Conservation (phyloP, 2,329 filamentous ascomycete species). For the Cercospora beticola region DNA sequence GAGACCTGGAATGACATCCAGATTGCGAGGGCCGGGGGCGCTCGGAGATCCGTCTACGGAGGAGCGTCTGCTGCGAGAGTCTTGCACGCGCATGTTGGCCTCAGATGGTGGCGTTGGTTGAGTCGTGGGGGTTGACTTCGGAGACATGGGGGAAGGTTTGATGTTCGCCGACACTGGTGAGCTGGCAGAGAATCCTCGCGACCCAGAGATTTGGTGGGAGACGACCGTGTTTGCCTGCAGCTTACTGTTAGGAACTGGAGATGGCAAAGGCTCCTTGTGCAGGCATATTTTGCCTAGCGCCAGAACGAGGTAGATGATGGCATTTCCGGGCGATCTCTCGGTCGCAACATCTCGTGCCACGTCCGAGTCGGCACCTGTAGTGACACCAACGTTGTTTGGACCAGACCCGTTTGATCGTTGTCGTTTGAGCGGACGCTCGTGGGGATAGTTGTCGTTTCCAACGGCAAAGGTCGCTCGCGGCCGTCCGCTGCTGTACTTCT, state of each 20-base stretch:
- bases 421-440: conserved; percentile 33
- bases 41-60: conserved; percentile 34
- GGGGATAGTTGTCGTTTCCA: conserved; percentile 26
- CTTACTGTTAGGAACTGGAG: conserved; percentile 55
- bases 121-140: conserved; percentile 38
- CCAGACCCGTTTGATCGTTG: conserved; percentile 36
- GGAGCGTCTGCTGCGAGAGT: conserved; percentile 34
- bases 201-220: conserved; percentile 33
- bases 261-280: conserved; percentile 52
- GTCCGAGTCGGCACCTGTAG: conserved; percentile 13
- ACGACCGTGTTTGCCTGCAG: conserved; percentile 40
- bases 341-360: conserved; percentile 33
- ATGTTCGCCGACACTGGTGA: conserved; percentile 36
- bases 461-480: conserved; percentile 33
- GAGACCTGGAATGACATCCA: conserved; percentile 83
- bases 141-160: conserved; percentile 42
- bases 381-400: conserved; percentile 14
- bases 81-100: conserved; percentile 21
- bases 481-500: conserved; percentile 44
- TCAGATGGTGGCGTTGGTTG: conserved; percentile 37
- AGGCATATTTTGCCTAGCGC: conserved; percentile 82
- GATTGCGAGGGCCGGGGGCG: conserved; percentile 35
- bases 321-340: conserved; percentile 71
- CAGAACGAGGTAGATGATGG: conserved; percentile 77
- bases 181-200: conserved; percentile 25